Evolutionary conservation across 139 green algal genomes (phyloP).

Genomic region (Coccomyxa sp.): DNA sequence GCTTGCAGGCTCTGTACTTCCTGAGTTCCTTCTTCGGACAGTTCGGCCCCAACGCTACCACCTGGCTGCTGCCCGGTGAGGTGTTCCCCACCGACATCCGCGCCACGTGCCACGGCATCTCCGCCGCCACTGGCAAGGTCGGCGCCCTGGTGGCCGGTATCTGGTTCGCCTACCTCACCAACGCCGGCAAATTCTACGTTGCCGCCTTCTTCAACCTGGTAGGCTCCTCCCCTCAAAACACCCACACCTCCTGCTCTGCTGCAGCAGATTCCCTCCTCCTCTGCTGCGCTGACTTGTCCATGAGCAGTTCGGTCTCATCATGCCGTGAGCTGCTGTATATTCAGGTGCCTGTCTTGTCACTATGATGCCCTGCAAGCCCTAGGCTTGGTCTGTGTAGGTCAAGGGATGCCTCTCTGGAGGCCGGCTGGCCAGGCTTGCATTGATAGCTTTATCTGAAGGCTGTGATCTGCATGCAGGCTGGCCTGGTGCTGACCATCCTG

Average conservation of each 20-base stretch:
- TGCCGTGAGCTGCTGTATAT: too few relatives aligned
- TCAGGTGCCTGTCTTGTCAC: too few relatives aligned
- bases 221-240: slow-evolving; percentile 5
- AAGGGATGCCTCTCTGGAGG: too few relatives aligned
- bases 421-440: too few relatives aligned
- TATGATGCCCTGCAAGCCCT: neutral
- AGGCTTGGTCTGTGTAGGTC: neutral
- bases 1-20: slow-evolving; percentile 74
- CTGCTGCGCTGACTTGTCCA: neutral
- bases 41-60: slow-evolving; percentile 56
- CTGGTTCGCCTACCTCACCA: slow-evolving; percentile 28
- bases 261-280: neutral
- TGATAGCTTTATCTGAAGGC: too few relatives aligned
- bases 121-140: slow-evolving; percentile 51
- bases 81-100: slow-evolving; percentile 67
- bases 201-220: slow-evolving; percentile 36
- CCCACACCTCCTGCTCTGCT: neutral
- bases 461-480: too few relatives aligned
- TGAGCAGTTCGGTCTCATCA: neutral
- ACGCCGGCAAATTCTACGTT: slow-evolving; percentile 34
- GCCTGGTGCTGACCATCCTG: neutral
- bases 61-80: slow-evolving; percentile 52
- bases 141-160: slow-evolving; percentile 41
- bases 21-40: slow-evolving; percentile 69
- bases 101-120: slow-evolving; percentile 48